Conservation (phyloP, 2,329 filamentous ascomycete genomes). For the Hymenoscyphus fructigenus region DNA sequence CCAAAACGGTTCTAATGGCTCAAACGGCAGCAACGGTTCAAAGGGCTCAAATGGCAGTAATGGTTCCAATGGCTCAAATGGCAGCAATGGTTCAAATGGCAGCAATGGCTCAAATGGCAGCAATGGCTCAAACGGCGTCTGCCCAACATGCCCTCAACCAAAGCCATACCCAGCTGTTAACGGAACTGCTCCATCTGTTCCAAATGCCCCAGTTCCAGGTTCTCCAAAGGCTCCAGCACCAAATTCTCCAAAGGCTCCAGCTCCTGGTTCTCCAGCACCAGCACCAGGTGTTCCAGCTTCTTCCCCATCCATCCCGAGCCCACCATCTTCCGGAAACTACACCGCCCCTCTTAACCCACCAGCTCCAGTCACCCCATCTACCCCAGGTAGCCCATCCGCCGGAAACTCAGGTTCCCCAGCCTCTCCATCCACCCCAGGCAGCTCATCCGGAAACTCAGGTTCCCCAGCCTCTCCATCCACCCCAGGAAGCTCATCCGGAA, state of each 20-base stretch:
- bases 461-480: neutral
- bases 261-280: neutral
- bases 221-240: neutral
- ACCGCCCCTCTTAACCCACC: neutral
- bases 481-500: neutral
- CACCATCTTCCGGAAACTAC: neutral
- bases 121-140: neutral
- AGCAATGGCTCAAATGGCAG: neutral
- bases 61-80: neutral
- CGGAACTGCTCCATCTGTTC: neutral
- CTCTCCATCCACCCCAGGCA: neutral
- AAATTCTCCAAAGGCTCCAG: neutral
- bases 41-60: neutral
- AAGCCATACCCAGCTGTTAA: neutral
- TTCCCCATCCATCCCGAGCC: neutral
- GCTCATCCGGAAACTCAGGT: neutral
- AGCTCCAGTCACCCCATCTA: neutral
- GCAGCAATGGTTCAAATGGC: neutral
- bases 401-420: neutral
- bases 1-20: neutral
- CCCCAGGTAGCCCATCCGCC: neutral
- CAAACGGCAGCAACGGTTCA: neutral
- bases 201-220: neutral
- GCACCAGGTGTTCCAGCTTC: neutral
- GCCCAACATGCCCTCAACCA: neutral